Evolutionary conservation across 345 rosid species (phyloP), one percentile per base, ranked within the genome.

Genomic region (Gossypium thurberi): DNA sequence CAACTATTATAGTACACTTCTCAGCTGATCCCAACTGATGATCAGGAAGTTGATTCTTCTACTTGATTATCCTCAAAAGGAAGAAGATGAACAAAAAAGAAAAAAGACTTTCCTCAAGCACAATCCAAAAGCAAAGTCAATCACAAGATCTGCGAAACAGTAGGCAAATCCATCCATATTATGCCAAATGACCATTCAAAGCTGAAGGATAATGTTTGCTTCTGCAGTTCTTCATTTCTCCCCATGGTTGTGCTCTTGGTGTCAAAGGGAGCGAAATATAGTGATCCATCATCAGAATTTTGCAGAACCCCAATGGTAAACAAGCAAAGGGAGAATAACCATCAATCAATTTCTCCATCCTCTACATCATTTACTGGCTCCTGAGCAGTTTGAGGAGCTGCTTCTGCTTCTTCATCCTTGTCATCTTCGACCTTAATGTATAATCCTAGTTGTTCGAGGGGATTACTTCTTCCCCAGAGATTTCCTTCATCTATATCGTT

Each of bases 381-480:
- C 33, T 75, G 64, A 77, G 78, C 59, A 50, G 63, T 84, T 47
- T 65, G 28, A 2, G 79, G 84, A 0, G 75, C 82, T 77, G 10
- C 48, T 18, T 81, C 89, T 63, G 75, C 83, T 47, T 79, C 94
- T 65, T 87, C 97, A 4, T 90, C 91, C 3, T 89, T 95, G 8
- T 85, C 91, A 52, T 83, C 89, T 70, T 68, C 7, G 1, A 33
- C 79, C 78, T 94, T 94, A 84, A 91, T 91, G 82, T 82, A 94
- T 70, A 94, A 69, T 40, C 98, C 98, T 55, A 94, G 80, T 65
- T 87, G 90, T 74, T 90, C 94, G 71, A 92, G 79, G 43, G 98
- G 96, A 74, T 91, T 91, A 74, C 77, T 85, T 66, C 65, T 87
- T 14, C 89, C 88, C 81, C 84, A 89, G 73, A 88, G 82, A 33